These are phyloP conservation scores for Lachnum nothofagi DNA, from an alignment of 2,329 filamentous ascomycete genomes.

Conservation along the genomic window DNA sequence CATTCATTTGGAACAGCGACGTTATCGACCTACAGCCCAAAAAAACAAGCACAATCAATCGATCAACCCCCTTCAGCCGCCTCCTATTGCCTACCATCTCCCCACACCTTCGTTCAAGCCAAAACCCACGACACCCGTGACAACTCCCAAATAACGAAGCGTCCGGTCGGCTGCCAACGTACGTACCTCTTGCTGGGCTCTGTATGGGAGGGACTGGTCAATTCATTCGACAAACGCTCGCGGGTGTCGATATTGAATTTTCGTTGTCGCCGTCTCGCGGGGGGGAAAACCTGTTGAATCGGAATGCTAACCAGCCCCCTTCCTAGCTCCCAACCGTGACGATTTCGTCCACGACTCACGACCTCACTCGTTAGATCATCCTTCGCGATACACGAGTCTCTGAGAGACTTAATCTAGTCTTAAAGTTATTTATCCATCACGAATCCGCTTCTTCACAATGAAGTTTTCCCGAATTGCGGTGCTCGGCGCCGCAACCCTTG, in stretches of 20 bases:
- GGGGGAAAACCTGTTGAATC: neutral
- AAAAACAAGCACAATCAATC: constrained; percentile 8
- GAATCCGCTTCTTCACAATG: constrained; percentile 33
- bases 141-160: neutral
- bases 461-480: constrained; percentile 30
- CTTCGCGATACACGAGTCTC: constrained; percentile 13
- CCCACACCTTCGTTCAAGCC: constrained; percentile 9
- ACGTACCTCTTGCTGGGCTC: constrained; percentile 10
- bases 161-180: constrained; percentile 22
- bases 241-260: neutral
- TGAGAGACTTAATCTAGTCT: constrained; percentile 13
- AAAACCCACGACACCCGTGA: neutral
- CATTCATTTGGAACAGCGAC: constrained; percentile 35
- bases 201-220: no score
- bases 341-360: constrained; percentile 9
- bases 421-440: constrained; percentile 21
- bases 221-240: no score
- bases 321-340: constrained; percentile 13
- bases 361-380: constrained; percentile 15
- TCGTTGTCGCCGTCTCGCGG: neutral
- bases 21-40: constrained; percentile 16
- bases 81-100: constrained; percentile 7
- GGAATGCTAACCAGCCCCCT: constrained; percentile 22
- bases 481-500: constrained; percentile 40
- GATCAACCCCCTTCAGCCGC: neutral